Percentiles rank a stretch among this genome's conserved stretches.
These are phyloP conservation scores for Sphaerulina vaccinii DNA, from an alignment of 2,329 filamentous ascomycete genomes.

Conservation along the genomic window DNA sequence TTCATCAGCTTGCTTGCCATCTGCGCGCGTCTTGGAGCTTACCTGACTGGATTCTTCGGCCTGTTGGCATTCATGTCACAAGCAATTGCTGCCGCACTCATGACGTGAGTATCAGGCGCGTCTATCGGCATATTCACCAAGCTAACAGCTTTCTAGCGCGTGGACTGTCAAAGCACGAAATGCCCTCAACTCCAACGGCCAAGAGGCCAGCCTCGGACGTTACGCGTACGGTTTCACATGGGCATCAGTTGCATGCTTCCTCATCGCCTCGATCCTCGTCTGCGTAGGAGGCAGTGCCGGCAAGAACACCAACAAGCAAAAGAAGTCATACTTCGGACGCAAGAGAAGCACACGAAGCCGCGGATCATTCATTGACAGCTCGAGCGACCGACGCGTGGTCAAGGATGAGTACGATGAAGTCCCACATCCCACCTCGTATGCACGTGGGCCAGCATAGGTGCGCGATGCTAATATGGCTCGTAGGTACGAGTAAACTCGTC, in stretches of 20 bases:
- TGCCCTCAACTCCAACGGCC: constrained; percentile 58
- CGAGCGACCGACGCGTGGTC: constrained; percentile 61
- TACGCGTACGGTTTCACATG: constrained; percentile 77
- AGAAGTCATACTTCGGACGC: constrained; percentile 49
- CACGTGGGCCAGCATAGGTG: constrained; percentile 9
- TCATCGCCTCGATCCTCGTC: constrained; percentile 67
- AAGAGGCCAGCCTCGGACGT: constrained; percentile 60
- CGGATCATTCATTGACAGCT: constrained; percentile 56
- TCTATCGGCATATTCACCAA: constrained; percentile 24
- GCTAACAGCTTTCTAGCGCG: constrained; percentile 45
- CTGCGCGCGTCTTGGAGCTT: constrained; percentile 68
- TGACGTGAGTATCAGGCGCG: constrained; percentile 62
- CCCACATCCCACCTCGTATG: constrained; percentile 6
- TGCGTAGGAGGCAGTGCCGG: constrained; percentile 58
- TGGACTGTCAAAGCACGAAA: constrained; percentile 70
- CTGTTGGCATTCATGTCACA: constrained; percentile 67
- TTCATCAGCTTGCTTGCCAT: constrained; percentile 68
- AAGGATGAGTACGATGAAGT: constrained; percentile 65
- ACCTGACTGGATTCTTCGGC: constrained; percentile 60
- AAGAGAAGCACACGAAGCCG: constrained; percentile 51
- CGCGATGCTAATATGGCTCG: constrained; percentile 8
- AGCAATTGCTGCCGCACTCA: constrained; percentile 64
- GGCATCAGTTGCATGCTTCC: constrained; percentile 65
- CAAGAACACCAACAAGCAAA: constrained; percentile 43
- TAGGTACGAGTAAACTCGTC: constrained; percentile 13